Conservation (phyloP, 2,329 filamentous ascomycete genomes). For the Xylaria sp. region DNA sequence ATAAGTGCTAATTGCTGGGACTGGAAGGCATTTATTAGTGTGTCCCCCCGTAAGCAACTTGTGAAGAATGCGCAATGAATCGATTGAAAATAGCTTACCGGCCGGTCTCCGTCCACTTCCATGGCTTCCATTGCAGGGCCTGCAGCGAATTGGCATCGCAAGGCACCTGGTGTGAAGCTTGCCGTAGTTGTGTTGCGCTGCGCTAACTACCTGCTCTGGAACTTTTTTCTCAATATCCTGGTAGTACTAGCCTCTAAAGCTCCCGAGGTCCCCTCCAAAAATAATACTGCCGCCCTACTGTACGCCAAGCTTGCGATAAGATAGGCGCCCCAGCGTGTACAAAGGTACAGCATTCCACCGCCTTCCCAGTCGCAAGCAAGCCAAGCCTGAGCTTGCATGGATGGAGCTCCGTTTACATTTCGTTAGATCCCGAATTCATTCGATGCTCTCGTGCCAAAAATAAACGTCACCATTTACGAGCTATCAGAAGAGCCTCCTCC, state of each 20-base stretch:
- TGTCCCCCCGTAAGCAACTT: not conserved
- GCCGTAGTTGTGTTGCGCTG: slow-evolving; percentile 5
- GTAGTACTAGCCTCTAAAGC: slow-evolving; percentile 32
- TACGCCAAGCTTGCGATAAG: slow-evolving; percentile 29
- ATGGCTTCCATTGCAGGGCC: slow-evolving; percentile 42
- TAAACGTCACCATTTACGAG: slow-evolving; percentile 27
- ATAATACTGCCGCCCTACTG: slow-evolving; percentile 34
- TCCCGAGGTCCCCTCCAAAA: slow-evolving; percentile 48
- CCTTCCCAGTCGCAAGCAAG: slow-evolving; percentile 22
- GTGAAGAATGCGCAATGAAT: not conserved
- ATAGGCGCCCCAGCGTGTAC: slow-evolving; percentile 13
- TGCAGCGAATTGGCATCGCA: slow-evolving; percentile 40
- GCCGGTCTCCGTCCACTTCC: slow-evolving; percentile 43
- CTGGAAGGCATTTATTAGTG: slow-evolving; percentile 37
- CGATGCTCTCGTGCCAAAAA: slow-evolving; percentile 28
- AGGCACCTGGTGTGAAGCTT: slow-evolving; percentile 4
- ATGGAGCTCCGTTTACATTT: slow-evolving; percentile 36
- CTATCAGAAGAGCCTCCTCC: slow-evolving; percentile 20
- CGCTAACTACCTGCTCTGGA: slow-evolving; percentile 4
- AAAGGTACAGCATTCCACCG: slow-evolving; percentile 27
- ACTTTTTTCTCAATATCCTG: slow-evolving; percentile 33
- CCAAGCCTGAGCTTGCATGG: slow-evolving; percentile 26
- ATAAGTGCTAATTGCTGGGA: slow-evolving; percentile 56
- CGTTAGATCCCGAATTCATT: slow-evolving; percentile 32
- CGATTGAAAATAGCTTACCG: slow-evolving; percentile 31